Percentiles rank a stretch among this genome's conserved stretches.
phyloP scores from a whole-genome alignment of 2,329 filamentous ascomycete species.

The Penicillium sp. region DNA sequence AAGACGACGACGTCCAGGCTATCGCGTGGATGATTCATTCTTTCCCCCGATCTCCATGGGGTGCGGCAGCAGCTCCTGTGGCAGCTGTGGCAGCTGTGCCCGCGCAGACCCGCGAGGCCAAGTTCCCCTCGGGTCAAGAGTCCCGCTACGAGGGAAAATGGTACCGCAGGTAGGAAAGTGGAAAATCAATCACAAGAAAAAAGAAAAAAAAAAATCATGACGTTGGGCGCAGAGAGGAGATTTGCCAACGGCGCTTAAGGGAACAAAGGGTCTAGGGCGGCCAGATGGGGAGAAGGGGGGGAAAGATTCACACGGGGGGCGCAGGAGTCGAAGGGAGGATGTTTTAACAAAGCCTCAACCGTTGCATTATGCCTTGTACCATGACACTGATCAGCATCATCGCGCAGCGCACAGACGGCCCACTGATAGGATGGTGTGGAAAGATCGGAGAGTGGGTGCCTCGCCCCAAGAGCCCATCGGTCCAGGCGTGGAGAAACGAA shows the following conservation, averaged over 20 bases:
- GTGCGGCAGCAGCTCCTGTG: no score
- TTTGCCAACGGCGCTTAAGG: constrained; percentile 24
- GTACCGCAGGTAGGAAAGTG: no score
- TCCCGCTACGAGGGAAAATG: no score
- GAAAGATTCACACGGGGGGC: constrained; percentile 5
- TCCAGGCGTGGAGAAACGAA: neutral
- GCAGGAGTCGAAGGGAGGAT: constrained; percentile 20
- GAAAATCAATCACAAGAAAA: neutral
- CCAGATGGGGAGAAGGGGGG: constrained; percentile 4
- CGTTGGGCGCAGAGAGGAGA: neutral
- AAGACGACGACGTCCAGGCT: neutral
- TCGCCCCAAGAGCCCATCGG: neutral
- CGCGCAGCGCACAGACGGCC: constrained; percentile 21
- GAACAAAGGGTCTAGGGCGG: constrained; percentile 5
- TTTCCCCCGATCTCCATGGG: no score
- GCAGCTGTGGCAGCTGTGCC: constrained; percentile 8
- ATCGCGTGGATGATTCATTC: constrained; percentile 1
- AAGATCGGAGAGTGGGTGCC: neutral
- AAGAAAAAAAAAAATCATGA: neutral
- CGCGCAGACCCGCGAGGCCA: neutral
- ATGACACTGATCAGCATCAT: constrained; percentile 20
- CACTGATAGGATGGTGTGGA: constrained; percentile 11
- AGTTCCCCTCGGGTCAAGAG: no score
- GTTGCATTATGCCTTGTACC: constrained; percentile 15
- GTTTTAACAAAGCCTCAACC: constrained; percentile 20